phyloP scores from a whole-genome alignment of 1,139 yeast genomes.

The Yarrowia galli region DNA sequence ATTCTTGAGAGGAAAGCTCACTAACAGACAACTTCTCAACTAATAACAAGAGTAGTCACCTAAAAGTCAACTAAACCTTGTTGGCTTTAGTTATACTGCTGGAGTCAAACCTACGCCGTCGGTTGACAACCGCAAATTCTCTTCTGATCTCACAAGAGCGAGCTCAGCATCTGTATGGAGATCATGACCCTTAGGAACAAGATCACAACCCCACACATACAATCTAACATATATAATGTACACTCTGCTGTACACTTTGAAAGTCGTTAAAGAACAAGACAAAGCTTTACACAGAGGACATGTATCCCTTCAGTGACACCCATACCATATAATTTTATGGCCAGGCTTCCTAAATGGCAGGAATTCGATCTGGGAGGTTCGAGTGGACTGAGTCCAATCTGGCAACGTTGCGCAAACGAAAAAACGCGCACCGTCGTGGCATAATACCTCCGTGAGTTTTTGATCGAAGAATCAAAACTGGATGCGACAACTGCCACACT shows the following conservation, averaged over 20 bases:
- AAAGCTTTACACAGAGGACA: constrained; percentile 39
- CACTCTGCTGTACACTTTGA: constrained; percentile 25
- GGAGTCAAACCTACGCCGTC: too few species aligned
- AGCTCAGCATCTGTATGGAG: too few species aligned
- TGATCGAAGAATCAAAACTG: constrained; percentile 53
- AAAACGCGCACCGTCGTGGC: constrained; percentile 52
- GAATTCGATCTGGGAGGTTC: constrained; percentile 52
- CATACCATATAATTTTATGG: constrained; percentile 50
- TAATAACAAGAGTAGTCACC: too few species aligned
- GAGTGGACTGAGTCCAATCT: constrained; percentile 47
- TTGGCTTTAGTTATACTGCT: too few species aligned
- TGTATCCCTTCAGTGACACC: constrained; percentile 55
- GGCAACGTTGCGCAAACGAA: constrained; percentile 52
- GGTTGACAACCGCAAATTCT: too few species aligned
- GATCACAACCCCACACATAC: neutral
- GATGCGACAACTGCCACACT: constrained; percentile 39
- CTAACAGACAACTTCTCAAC: too few species aligned
- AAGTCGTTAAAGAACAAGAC: neutral
- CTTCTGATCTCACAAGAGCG: too few species aligned
- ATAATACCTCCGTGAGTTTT: constrained; percentile 47
- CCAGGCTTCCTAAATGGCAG: constrained; percentile 54
- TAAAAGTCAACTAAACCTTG: too few species aligned
- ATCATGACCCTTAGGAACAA: too few species aligned
- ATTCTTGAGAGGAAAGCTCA: too few species aligned
- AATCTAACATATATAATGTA: constrained; percentile 10